phyloP scores from a whole-genome alignment of 2,329 filamentous ascomycete genomes.

The Colletotrichum sp. region DNA sequence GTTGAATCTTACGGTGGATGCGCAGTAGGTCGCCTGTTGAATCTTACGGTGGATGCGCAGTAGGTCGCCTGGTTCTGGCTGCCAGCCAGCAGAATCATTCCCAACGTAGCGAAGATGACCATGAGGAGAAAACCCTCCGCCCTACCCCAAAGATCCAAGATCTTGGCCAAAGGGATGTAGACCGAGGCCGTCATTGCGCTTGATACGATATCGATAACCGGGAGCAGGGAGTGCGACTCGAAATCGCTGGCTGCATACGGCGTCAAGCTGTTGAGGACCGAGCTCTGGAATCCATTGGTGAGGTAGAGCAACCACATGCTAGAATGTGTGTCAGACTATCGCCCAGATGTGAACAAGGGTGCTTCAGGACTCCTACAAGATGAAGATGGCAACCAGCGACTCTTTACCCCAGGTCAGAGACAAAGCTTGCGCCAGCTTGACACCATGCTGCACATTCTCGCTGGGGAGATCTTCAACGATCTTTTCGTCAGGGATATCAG shows the following conservation, averaged over 20 bases:
- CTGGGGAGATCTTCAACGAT: not conserved
- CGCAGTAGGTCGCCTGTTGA: too few relatives aligned
- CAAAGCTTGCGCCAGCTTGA: conserved; percentile 27
- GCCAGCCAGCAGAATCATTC: too few relatives aligned
- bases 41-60: too few relatives aligned
- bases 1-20: too few relatives aligned
- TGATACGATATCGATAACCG: conserved; percentile 58
- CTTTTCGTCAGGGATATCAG: not conserved
- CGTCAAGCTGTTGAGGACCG: conserved; percentile 44
- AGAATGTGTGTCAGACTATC: not conserved
- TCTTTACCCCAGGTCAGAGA: conserved; percentile 26
- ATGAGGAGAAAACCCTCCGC: conserved; percentile 64
- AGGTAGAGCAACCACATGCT: conserved; percentile 48
- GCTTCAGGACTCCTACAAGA: not conserved
- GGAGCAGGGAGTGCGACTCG: conserved; percentile 56
- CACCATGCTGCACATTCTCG: conserved; percentile 24
- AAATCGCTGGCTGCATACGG: conserved; percentile 58
- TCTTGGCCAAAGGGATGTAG: conserved; percentile 68
- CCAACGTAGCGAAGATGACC: conserved; percentile 46
- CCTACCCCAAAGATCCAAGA: conserved; percentile 68
- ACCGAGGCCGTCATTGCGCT: conserved; percentile 61
- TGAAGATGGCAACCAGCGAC: conserved; percentile 24
- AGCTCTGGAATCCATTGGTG: conserved; percentile 52
- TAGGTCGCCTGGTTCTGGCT: too few relatives aligned
- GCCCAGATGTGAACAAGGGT: not conserved